Conservation (phyloP, 345 rosid species). For the Lepidium aucheri region DNA sequence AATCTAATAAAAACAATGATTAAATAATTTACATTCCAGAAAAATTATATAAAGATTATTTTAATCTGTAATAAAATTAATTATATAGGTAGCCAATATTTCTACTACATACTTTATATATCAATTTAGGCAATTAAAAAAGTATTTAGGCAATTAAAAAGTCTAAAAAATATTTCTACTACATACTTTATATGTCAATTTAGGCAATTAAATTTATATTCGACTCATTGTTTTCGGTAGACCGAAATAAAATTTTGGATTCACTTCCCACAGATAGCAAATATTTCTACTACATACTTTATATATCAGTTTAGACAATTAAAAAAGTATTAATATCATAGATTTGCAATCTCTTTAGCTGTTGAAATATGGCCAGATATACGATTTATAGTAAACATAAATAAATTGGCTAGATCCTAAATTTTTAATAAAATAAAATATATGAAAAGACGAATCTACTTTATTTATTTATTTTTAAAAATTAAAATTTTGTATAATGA, state of each 20-base stretch:
- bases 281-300: no score
- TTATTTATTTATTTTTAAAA: neutral
- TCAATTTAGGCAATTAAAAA: neutral
- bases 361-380: neutral
- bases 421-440: neutral
- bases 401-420: neutral
- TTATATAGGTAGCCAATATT: neutral
- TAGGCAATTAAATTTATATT: no score
- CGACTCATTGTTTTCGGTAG: no score
- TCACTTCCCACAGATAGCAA: no score
- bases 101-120: no score
- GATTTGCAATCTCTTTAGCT: neutral
- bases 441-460: conserved; percentile 7
- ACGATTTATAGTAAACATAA: neutral
- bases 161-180: no score
- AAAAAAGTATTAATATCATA: neutral
- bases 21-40: neutral
- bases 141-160: no score
- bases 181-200: no score
- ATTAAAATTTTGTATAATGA: conserved; percentile 20
- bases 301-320: no score
- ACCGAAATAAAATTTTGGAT: no score
- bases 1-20: neutral
- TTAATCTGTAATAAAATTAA: neutral
- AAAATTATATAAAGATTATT: neutral